Evolutionary conservation across 1,284 basidiomycete genomes (phyloP).

Genomic region (Fomitopsis schrenkii): DNA sequence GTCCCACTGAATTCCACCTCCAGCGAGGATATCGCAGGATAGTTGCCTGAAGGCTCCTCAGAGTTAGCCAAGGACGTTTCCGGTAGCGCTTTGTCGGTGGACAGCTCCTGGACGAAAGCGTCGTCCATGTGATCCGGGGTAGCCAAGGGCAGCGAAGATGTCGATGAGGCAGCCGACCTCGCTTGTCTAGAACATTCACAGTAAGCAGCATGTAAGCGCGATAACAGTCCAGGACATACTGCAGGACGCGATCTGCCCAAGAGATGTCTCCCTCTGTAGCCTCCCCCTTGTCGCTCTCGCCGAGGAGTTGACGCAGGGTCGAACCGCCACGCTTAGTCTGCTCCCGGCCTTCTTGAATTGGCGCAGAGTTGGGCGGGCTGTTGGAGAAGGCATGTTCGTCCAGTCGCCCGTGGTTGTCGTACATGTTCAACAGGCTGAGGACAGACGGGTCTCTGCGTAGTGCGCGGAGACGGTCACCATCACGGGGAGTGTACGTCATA

Average conservation of each 20-base stretch:
- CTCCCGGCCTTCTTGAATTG: conserved; percentile 35
- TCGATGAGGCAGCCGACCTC: conserved; percentile 22
- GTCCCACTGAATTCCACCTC: conserved; percentile 62
- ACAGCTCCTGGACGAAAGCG: conserved; percentile 10
- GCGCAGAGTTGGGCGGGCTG: conserved; percentile 40
- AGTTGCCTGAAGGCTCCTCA: conserved; percentile 24
- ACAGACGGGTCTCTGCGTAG: conserved; percentile 75
- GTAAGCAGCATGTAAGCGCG: not conserved
- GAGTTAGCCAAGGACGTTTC: not conserved
- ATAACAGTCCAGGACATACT: conserved; percentile 36
- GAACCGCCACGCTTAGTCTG: conserved; percentile 61
- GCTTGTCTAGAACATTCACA: conserved; percentile 13
- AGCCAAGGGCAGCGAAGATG: conserved; percentile 21
- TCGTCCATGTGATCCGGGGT: conserved; percentile 28
- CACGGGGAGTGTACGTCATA: conserved; percentile 40
- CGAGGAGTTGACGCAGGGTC: conserved; percentile 67
- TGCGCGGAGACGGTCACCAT: conserved; percentile 48
- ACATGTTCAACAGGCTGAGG: conserved; percentile 63
- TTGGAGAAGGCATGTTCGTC: conserved; percentile 62
- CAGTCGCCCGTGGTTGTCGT: conserved; percentile 66
- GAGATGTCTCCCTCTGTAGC: conserved; percentile 67
- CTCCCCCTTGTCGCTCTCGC: conserved; percentile 40
- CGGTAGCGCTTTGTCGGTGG: not conserved
- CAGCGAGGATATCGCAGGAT: conserved; percentile 62
- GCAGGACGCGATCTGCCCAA: conserved; percentile 72